These are phyloP conservation scores for Pyrenula massariospora DNA, from an alignment of 495 filamentous ascomycete species.

Conservation along the genomic window DNA sequence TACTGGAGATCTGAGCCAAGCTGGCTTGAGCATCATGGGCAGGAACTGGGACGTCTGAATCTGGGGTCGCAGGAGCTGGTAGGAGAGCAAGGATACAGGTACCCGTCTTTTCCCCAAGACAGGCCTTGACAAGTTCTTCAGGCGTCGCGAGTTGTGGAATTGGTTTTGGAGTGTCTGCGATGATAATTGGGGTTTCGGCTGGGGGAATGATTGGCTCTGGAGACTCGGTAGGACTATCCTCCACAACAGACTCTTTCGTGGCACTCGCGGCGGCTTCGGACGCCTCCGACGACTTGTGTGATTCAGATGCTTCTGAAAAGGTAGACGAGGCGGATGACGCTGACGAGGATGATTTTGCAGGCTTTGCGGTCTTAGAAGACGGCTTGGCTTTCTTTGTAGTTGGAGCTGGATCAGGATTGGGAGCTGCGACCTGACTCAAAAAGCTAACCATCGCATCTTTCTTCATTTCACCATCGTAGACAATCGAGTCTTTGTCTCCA, in stretches of 20 bases:
- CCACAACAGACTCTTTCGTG: conserved; percentile 27
- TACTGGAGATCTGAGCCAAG: conserved; percentile 64
- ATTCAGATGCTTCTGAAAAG: conserved; percentile 27
- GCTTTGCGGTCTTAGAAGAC: conserved; percentile 29
- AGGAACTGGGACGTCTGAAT: conserved; percentile 28
- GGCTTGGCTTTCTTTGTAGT: conserved; percentile 22
- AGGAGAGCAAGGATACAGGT: conserved; percentile 82
- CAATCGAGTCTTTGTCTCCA: conserved; percentile 50
- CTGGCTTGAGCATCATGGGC: conserved; percentile 46
- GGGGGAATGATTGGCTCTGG: conserved; percentile 29
- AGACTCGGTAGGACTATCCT: conserved; percentile 31
- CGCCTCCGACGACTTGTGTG: conserved; percentile 26
- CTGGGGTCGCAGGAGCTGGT: conserved; percentile 36
- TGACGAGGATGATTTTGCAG: conserved; percentile 18
- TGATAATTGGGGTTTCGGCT: conserved; percentile 26
- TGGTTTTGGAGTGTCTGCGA: conserved; percentile 27
- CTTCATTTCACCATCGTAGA: conserved; percentile 78
- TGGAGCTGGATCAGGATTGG: conserved; percentile 61
- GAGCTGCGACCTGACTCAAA: conserved; percentile 61
- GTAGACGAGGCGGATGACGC: conserved; percentile 15
- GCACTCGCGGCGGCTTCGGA: conserved; percentile 20
- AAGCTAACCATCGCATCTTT: conserved; percentile 76
- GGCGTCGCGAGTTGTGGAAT: conserved; percentile 40
- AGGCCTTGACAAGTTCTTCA: conserved; percentile 53
- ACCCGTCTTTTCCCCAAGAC: conserved; percentile 61